Evolutionary conservation across 2,329 filamentous ascomycete species (phyloP).

Genomic region (Ceratocystis albifundus): DNA sequence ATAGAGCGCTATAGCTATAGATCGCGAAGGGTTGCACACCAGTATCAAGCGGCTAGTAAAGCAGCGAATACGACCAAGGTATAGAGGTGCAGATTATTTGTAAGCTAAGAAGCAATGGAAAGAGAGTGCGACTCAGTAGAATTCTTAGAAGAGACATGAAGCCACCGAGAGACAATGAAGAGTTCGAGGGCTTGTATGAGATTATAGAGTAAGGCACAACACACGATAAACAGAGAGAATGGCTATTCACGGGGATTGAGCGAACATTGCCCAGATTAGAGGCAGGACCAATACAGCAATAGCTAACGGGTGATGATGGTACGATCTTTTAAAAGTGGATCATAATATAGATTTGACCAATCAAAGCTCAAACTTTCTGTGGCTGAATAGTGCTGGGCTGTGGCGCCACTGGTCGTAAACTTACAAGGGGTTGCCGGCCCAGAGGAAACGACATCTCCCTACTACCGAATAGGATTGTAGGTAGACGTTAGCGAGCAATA

Average conservation of each 20-base stretch:
- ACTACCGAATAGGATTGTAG: conserved; percentile 1
- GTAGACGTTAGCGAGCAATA: neutral
- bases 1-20: too few relatives aligned
- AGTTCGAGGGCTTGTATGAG: neutral
- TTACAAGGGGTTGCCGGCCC: neutral
- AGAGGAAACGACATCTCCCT: conserved; percentile 8
- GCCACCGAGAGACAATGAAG: neutral
- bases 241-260: neutral
- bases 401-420: neutral
- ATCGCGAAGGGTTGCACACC: too few relatives aligned
- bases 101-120: too few relatives aligned
- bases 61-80: too few relatives aligned
- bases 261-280: neutral
- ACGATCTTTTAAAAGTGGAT: conserved; percentile 10
- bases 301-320: conserved; percentile 11
- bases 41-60: too few relatives aligned
- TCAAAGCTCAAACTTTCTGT: neutral
- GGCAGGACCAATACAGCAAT: conserved; percentile 1
- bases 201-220: neutral
- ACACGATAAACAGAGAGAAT: conserved; percentile 1
- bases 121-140: too few relatives aligned
- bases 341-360: neutral
- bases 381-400: neutral
- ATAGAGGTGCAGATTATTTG: too few relatives aligned
- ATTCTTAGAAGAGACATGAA: neutral